These are phyloP conservation scores for Rhodofomes roseus DNA, from an alignment of 1,284 basidiomycete genomes.

Conservation along the genomic window DNA sequence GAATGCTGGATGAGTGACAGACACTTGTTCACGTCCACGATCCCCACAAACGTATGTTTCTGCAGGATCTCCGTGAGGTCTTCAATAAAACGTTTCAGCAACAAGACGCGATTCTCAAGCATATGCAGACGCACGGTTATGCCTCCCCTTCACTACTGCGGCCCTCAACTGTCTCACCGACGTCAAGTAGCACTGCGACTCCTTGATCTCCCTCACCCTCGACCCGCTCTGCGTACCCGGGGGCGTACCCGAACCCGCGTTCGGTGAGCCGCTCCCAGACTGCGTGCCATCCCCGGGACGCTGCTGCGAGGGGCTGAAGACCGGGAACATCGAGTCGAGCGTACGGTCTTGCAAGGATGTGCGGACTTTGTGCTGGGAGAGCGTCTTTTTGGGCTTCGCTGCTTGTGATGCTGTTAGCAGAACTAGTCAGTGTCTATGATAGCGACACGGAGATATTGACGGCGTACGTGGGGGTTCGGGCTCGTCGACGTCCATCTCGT, in stretches of 20 bases:
- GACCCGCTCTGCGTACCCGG: conserved; percentile 4
- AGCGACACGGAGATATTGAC: not conserved
- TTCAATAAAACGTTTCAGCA: conserved; percentile 35
- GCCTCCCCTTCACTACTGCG: conserved; percentile 55
- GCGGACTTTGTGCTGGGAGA: conserved; percentile 89
- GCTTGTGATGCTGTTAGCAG: not conserved
- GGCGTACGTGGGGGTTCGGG: not conserved
- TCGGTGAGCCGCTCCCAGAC: not conserved
- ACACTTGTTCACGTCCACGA: conserved; percentile 76
- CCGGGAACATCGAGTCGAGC: conserved; percentile 89
- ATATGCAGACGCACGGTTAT: conserved; percentile 54
- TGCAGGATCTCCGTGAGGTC: conserved; percentile 82
- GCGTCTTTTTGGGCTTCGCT: conserved; percentile 36
- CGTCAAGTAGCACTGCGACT: conserved; percentile 77
- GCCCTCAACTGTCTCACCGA: conserved; percentile 75
- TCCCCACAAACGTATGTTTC: conserved; percentile 90
- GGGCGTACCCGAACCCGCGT: conserved; percentile 1
- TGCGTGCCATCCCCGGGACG: conserved; percentile 5
- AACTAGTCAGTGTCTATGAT: not conserved
- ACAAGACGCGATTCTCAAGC: too few relatives aligned
- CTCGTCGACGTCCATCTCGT: conserved; percentile 5
- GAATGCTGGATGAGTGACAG: conserved; percentile 85
- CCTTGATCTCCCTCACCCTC: conserved; percentile 52
- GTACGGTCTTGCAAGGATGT: conserved; percentile 87
- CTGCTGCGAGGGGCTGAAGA: conserved; percentile 46